These are phyloP conservation scores for Entomophthora muscae DNA, from an alignment of 371 early-diverging fungal species.

Conservation along the genomic window DNA sequence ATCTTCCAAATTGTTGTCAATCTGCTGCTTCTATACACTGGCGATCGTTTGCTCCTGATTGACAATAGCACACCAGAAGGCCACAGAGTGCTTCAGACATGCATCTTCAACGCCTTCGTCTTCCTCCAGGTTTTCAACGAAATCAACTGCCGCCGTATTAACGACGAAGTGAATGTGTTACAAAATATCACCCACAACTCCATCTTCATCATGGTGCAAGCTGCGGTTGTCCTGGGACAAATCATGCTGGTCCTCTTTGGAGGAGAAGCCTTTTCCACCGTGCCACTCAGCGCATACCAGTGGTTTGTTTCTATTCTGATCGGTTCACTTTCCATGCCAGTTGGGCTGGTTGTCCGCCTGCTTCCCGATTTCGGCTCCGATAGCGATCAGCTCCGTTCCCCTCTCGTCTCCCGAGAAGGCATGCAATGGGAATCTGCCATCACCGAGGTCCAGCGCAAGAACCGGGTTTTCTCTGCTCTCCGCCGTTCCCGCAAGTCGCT, in stretches of 20 bases:
- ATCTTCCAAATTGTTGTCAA: conserved; percentile 37
- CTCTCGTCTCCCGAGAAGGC: conserved; percentile 22
- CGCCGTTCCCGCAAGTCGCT: conserved; percentile 12
- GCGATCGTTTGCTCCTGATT: conserved; percentile 10
- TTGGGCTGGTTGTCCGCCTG: conserved; percentile 46
- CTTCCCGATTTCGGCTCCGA: conserved; percentile 19
- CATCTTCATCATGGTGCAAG: conserved; percentile 37
- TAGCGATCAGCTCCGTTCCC: conserved; percentile 20
- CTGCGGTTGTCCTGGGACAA: conserved; percentile 32
- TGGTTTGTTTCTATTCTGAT: conserved; percentile 47
- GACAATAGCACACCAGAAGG: no score
- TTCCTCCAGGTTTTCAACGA: conserved; percentile 63
- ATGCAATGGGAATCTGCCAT: conserved; percentile 31
- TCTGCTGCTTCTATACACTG: conserved; percentile 28
- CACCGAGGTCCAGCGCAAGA: conserved; percentile 23
- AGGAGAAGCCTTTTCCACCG: conserved; percentile 34
- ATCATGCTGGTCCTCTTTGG: conserved; percentile 38
- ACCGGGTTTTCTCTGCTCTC: conserved; percentile 20
- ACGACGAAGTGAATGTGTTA: conserved; percentile 42
- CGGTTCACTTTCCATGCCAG: conserved; percentile 43
- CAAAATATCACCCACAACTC: conserved; percentile 27
- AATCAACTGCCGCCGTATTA: conserved; percentile 48
- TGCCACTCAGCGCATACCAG: conserved; percentile 23
- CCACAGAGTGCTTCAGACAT: conserved; percentile 22
- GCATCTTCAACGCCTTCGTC: conserved; percentile 63